A percentile compares a stretch with the other conserved stretches of the same genome.
Evolutionary conservation across 768 basidiomycete species (phyloP).

Genomic region (Cystobasidium ongulense): DNA sequence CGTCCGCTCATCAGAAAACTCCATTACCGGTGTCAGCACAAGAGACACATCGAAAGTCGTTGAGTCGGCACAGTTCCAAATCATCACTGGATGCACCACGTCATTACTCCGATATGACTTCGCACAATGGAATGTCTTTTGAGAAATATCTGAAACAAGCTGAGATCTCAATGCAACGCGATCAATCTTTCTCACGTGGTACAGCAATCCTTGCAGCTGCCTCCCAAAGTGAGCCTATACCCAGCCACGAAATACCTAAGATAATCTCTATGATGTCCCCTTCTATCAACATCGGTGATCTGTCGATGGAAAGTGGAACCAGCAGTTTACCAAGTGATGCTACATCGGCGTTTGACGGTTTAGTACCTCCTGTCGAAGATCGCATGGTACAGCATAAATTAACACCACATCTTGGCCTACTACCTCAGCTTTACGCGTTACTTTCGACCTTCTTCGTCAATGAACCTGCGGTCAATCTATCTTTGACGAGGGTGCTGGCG

Average conservation of each 20-base stretch:
- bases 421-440: constrained; percentile 62
- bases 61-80: constrained; percentile 22
- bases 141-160: neutral
- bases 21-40: neutral
- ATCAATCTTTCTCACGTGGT: neutral
- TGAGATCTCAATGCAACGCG: neutral
- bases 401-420: constrained; percentile 65
- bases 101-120: neutral
- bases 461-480: constrained; percentile 75
- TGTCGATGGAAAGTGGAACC: neutral
- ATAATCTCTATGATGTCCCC: constrained; percentile 23
- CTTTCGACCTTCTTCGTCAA: constrained; percentile 70
- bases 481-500: constrained; percentile 71
- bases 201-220: neutral
- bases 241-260: constrained; percentile 7
- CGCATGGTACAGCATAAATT: constrained; percentile 54
- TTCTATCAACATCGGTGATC: constrained; percentile 17
- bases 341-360: neutral
- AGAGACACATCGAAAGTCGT: neutral
- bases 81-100: neutral
- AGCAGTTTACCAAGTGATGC: neutral
- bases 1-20: neutral
- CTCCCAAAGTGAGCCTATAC: neutral
- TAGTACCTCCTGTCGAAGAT: neutral
- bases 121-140: neutral